Conservation (phyloP, 106 monocot genomes). For the Dactylorhiza incarnata region DNA sequence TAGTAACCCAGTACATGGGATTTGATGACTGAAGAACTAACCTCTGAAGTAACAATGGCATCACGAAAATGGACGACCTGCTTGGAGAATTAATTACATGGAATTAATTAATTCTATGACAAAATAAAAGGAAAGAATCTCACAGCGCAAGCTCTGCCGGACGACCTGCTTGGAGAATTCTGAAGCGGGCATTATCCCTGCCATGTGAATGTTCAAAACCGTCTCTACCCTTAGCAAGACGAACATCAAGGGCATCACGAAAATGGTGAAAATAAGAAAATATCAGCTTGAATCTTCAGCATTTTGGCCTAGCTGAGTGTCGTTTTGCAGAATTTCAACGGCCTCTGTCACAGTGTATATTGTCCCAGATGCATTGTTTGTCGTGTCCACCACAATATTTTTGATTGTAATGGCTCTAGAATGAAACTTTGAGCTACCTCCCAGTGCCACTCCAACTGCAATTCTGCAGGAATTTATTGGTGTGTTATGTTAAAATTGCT, state of each 20-base stretch:
- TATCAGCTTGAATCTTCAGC: slow-evolving; percentile 8
- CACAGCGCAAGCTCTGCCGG: slow-evolving; percentile 81
- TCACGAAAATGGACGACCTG: no score
- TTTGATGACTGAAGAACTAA: slow-evolving; percentile 92
- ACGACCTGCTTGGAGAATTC: slow-evolving; percentile 66
- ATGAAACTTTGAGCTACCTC: slow-evolving; percentile 50
- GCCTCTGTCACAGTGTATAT: slow-evolving; percentile 60
- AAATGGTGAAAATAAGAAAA: background rate
- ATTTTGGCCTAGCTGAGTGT: slow-evolving; percentile 17
- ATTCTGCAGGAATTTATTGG: slow-evolving; percentile 33
- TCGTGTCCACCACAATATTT: slow-evolving; percentile 45
- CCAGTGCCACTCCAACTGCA: slow-evolving; percentile 52
- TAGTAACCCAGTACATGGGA: slow-evolving; percentile 87
- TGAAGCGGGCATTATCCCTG: slow-evolving; percentile 67
- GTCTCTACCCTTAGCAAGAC: slow-evolving; percentile 67
- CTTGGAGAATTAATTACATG: no score
- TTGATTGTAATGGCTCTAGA: slow-evolving; percentile 50
- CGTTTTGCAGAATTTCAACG: slow-evolving; percentile 40
- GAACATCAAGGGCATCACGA: slow-evolving; percentile 26
- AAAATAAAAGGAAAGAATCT: slow-evolving; percentile 19
- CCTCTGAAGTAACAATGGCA: slow-evolving; percentile 66
- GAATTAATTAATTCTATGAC: background rate
- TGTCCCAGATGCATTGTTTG: slow-evolving; percentile 51
- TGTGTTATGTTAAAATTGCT: background rate
- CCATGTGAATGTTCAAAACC: slow-evolving; percentile 93